Evolutionary conservation across 306 rosid species (phyloP), one percentile per base, ranked within the genome.

Genomic region (Citrullus amarus): DNA sequence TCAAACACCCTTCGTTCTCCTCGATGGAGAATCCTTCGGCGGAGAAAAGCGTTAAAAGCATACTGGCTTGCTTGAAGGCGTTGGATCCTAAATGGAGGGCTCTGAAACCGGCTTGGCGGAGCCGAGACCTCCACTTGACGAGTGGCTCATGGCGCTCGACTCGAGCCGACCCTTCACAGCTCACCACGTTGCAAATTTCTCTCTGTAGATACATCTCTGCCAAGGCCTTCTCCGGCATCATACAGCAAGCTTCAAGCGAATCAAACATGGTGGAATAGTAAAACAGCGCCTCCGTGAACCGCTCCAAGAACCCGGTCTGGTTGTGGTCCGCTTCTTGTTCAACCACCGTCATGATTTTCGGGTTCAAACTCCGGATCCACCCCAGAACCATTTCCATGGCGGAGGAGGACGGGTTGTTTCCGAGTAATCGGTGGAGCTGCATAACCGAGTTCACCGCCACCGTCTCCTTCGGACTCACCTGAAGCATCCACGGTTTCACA

Each of bases 251-350:
- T 51, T 90, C 97, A 11, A 93, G 82, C 75, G 98, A 93, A 68
- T 93, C 98, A 79, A 90, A 91, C 91, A 93, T 86, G 69, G 93
- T 91, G 43, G 98, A 93, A 75, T 93, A 93, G 78, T 89, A 93
- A 75, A 90, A 91, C 4, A 93, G 73, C 0, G 98, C 91, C 68
- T 91, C 97, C 4, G 97, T 90, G 91, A 93, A 93, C 84, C 98
- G 93, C 60, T 90, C 93, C 85, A 93, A 41, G 76, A 93, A 93
- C 11, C 96, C 88, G 5, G 85, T 46, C 17, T 85, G 86, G 80
- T 93, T 93, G 56, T 93, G 97, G 75, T 88, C 89, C 25, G 97
- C 91, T 84, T 93, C 98, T 58, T 93, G 97, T 79, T 93, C 98
- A 20, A 92, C 92, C 5, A 93, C 94, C 11, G 94, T 86, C 77